Base-by-base conservation (phyloP, 140 eudicot species). In the Erigeron philadelphicus region DNA sequence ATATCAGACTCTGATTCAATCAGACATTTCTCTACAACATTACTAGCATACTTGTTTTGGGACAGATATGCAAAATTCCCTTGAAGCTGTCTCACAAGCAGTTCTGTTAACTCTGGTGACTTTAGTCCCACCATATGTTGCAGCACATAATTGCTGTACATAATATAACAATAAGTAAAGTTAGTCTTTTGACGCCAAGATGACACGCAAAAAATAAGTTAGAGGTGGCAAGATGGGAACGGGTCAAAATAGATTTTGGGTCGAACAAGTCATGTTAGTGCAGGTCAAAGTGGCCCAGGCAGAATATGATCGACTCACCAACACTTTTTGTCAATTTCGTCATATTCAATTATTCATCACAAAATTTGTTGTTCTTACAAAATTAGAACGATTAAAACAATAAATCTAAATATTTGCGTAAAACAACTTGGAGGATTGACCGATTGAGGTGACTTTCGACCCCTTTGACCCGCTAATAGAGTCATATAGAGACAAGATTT, bases 1-100 rank as follows among this genome's bases (percentile, higher is more conserved):
- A 80, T 56, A 18, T 80, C 77, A 21, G 66, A 75, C 45, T 54
- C 82, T 0, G 89, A 48, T 48, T 78, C 83, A 17, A 9, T 48
- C 61, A 89, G 65, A 52, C 82, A 78, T 67, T 81, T 89, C 59
- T 86, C 96, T 52, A 89, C 95, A 42, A 89, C 95, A 46, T 89
- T 81, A 68, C 96, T 89, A 0, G 81, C 96, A 8, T 75, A 89
- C 35, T 89, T 89, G 72, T 84, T 84, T 72, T 82, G 75, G 40
- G 96, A 80, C 15, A 89, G 79, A 21, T 72, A 46, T 11, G 76
- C 69, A 50, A 75, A 83, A 31, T 66, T 58, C 40, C 94, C 90
- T 80, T 74, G 52, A 2, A 86, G 81, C 38, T 67, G 82, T 45
- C 75, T 81, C 69, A 89, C 65, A 38, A 89, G 83, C 38, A 71